Base-by-base conservation (phyloP, 2,329 filamentous ascomycete genomes). In the Diaporthe citrichinensis region DNA sequence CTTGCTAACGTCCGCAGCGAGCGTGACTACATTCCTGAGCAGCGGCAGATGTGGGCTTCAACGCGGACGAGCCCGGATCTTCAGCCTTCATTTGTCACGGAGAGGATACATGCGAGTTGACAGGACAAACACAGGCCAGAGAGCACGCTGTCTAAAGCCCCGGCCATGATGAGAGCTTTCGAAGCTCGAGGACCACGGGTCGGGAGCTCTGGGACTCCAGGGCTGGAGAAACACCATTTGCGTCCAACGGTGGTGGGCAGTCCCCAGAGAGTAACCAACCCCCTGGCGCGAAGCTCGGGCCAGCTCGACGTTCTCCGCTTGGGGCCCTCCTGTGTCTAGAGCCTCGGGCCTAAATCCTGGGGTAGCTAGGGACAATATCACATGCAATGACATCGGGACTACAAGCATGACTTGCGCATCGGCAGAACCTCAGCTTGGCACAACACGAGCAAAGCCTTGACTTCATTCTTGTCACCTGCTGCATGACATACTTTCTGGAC, bases 341-440 rank as follows among this genome's bases (percentile, higher is more conserved):
- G 58, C 71, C 58, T 73, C 71, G 71, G 71, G 71, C 71, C 39
- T 36, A 34, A 72, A 59, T 72, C 28, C 41, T 55, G 58, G 59
- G 31, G 55, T 51, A 53, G 53, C 39, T 46, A 71, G 68, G 68
- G 46, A 73, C 58, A 55, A 36, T 65, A 72, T 73, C 71, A 73
- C 71, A 73, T 73, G 71, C 7, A 31, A 73, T 65, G 71, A 41
- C 71, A 55, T 73, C 71, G 58, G 71, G 14, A 73, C 71, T 65
- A 55, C 71, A 44, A 62, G 53, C 58, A 65, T 73, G 71, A 34
- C 58, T 53, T 72, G 58, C 31, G 34, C 23, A 25, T 51, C 28
- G 41, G 36, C 36, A 39, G 36, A 59, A 71, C 36, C n/a, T 49
- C 71, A 72, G 17, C 44, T 44, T 62, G 75, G 72, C 75, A 65